Evolutionary conservation across 1,139 yeast genomes (phyloP), one percentile per base, ranked within the genome.

Genomic region (Cylindricascospora bacillispora): DNA sequence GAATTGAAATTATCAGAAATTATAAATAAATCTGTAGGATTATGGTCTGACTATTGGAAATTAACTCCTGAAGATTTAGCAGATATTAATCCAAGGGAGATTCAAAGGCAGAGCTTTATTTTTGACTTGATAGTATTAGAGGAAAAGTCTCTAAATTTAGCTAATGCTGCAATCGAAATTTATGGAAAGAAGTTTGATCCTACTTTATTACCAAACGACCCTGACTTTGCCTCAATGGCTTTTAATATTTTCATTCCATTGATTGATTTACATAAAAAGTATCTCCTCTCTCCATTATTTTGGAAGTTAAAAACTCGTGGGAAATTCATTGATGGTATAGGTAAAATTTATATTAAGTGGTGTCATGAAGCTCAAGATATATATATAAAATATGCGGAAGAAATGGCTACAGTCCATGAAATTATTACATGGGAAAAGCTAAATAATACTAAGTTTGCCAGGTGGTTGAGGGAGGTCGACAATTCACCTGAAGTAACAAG

Each of bases 11-110:
- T 45, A 28, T 51, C 52, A n/a, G 65, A 60, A 24, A 39, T 49
- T 6, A 48, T 47, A 13, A 44, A 49, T 24, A 51, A 47, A 32
- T 38, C 52, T 25, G 38, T 54, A 6, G 61, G 60, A 4, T 78
- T 78, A 43, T 81, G 93, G 93, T 75, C 80, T 0, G 65, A 73
- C 9, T 81, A 73, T 47, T 81, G 92, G 86, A 66, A 70, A 31
- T 44, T 80, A 16, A 62, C 75, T 0, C 67, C 69, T 3, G 73
- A 68, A 13, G 77, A 72, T 29, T 48, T 79, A 21, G 56, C 63
- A 9, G 68, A 63, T 22, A 59, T 74, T 10, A 77, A 70, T 34
- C 70, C 68, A 17, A 58, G 57, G 7, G 70, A 72, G 30, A 62
- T 77, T 7, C 73, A 73, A 45, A 64, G 76, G 23, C 94, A 83